A percentile compares a stretch with the other conserved stretches of the same genome.
These are phyloP conservation scores for Phyllosticta citriasiana DNA, from an alignment of 2,329 filamentous ascomycete genomes.

Conservation along the genomic window DNA sequence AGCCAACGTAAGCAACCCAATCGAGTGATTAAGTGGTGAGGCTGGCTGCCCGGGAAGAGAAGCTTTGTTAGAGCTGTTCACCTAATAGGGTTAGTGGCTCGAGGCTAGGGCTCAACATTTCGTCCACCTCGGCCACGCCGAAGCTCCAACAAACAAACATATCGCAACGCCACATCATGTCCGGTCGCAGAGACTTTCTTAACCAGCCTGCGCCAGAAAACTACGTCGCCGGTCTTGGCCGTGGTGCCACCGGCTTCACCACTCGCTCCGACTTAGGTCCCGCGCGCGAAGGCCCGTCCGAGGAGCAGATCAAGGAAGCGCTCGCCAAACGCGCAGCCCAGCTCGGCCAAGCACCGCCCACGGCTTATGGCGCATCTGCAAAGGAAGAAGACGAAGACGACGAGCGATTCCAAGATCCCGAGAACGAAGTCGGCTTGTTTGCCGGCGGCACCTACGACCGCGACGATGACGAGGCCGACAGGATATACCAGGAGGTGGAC, in stretches of 20 bases:
- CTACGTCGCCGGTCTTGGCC: conserved; percentile 84
- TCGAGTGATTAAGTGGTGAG: no score
- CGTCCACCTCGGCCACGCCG: background rate
- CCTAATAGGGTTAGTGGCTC: conserved; percentile 1
- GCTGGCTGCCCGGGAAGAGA: background rate
- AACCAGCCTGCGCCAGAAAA: conserved; percentile 60
- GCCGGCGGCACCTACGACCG: conserved; percentile 85
- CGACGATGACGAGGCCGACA: conserved; percentile 94
- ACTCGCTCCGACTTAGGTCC: conserved; percentile 94
- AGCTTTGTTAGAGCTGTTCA: background rate
- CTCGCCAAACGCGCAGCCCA: conserved; percentile 86
- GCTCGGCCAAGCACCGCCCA: conserved; percentile 61
- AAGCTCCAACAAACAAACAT: conserved; percentile 3
- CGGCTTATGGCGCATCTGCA: conserved; percentile 59
- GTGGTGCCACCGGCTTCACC: conserved; percentile 96
- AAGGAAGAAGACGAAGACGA: conserved; percentile 66
- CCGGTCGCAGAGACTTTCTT: conserved; percentile 71
- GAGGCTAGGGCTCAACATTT: conserved; percentile 3
- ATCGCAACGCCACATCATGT: conserved; percentile 34
- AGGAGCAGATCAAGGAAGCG: conserved; percentile 97
- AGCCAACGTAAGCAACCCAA: no score
- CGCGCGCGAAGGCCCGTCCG: conserved; percentile 86
- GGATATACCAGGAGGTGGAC: conserved; percentile 91
- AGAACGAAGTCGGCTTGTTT: conserved; percentile 93
- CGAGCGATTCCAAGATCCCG: conserved; percentile 85